phyloP scores from a whole-genome alignment of 768 basidiomycete species.

The Leucosporidium scottii region DNA sequence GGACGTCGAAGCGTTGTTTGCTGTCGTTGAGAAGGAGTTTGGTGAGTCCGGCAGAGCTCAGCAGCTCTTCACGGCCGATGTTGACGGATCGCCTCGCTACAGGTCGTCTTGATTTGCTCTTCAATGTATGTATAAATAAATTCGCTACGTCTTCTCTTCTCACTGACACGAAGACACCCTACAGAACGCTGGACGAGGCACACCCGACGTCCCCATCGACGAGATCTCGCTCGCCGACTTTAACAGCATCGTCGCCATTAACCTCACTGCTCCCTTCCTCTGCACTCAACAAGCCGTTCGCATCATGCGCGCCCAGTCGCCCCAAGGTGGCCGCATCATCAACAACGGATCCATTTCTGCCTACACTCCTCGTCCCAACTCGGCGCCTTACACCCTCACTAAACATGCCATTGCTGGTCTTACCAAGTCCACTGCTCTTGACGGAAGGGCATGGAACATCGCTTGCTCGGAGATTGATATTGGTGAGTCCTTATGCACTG shows the following conservation, averaged over 20 bases:
- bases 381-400: slow-evolving; percentile 59
- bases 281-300: slow-evolving; percentile 69
- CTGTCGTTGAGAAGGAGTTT: slow-evolving; percentile 51
- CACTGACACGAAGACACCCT: slow-evolving; percentile 35
- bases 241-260: slow-evolving; percentile 60
- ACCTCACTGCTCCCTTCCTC: slow-evolving; percentile 65
- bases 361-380: slow-evolving; percentile 58
- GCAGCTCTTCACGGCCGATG: too few relatives aligned
- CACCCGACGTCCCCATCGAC: slow-evolving; percentile 53
- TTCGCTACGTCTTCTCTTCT: slow-evolving; percentile 36
- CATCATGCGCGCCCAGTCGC: slow-evolving; percentile 64
- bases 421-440: slow-evolving; percentile 67
- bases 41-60: slow-evolving; percentile 44
- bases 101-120: slow-evolving; percentile 67
- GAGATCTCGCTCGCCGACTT: slow-evolving; percentile 58
- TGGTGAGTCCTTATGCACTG: slow-evolving; percentile 44
- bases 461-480: slow-evolving; percentile 77
- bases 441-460: slow-evolving; percentile 66
- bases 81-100: background rate
- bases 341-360: slow-evolving; percentile 79
- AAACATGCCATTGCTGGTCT: slow-evolving; percentile 75
- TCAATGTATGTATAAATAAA: slow-evolving; percentile 55
- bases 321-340: slow-evolving; percentile 60
- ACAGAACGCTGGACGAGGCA: slow-evolving; percentile 60
- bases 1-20: slow-evolving; percentile 59